phyloP scores from a whole-genome alignment of 495 filamentous ascomycete species.

The Cercophora scortea region DNA sequence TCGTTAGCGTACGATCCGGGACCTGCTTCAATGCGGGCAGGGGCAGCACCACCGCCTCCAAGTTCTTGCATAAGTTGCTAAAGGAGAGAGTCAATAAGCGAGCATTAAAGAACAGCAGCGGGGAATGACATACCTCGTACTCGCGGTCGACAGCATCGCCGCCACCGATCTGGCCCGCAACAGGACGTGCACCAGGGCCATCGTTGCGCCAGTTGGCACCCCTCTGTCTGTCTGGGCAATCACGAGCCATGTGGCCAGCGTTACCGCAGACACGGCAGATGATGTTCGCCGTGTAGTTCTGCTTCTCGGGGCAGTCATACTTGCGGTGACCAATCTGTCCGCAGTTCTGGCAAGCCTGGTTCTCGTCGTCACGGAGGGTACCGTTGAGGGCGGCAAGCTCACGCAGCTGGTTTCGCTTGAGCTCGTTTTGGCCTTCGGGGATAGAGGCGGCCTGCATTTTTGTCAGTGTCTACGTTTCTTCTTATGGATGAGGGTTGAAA shows the following conservation, averaged over 20 bases:
- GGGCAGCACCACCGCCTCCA: slow-evolving; percentile 57
- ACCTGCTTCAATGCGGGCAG: slow-evolving; percentile 82
- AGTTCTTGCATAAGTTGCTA: slow-evolving; percentile 98
- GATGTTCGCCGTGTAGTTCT: slow-evolving; percentile 96
- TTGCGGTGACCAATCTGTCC: slow-evolving; percentile 98
- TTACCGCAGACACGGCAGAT: slow-evolving; percentile 95
- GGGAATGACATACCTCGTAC: slow-evolving; percentile 64
- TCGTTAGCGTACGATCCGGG: slow-evolving; percentile 51
- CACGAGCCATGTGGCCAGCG: slow-evolving; percentile 34
- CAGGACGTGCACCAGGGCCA: slow-evolving; percentile 34
- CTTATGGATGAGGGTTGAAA: neutral
- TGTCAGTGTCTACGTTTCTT: slow-evolving; percentile 14
- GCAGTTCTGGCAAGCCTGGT: slow-evolving; percentile 99
- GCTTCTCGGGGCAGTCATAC: slow-evolving; percentile 96
- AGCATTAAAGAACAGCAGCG: neutral
- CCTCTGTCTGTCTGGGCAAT: slow-evolving; percentile 83
- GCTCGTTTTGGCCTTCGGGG: slow-evolving; percentile 94
- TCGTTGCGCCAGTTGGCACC: slow-evolving; percentile 88
- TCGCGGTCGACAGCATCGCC: slow-evolving; percentile 89
- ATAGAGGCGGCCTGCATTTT: slow-evolving; percentile 80
- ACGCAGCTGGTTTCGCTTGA: slow-evolving; percentile 96
- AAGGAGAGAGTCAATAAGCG: neutral
- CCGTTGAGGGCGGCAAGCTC: slow-evolving; percentile 96
- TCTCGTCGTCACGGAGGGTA: slow-evolving; percentile 96
- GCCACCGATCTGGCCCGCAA: slow-evolving; percentile 57